Evolutionary conservation across 352 stramenopile genomes (phyloP), one percentile per base, ranked within the genome.

Genomic region (Pythium biforme): DNA sequence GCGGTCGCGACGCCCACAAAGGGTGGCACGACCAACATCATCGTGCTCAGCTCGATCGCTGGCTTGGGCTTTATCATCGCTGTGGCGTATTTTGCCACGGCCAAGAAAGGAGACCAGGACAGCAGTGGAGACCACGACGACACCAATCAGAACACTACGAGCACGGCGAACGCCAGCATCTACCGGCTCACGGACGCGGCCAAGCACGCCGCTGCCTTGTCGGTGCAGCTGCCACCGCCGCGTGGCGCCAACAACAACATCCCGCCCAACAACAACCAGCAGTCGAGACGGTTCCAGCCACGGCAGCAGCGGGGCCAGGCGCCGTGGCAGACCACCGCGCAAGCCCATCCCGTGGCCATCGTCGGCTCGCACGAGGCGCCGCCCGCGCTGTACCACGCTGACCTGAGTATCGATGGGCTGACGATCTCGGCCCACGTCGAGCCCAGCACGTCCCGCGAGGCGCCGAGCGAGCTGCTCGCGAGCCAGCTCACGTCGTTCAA

Each of bases 151-250:
- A 6, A 29, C 17, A 31, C n/a, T 25, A 48, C 12, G 4, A 51
- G 39, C 19, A 25, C 54, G 9, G 46, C 20, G 26, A 34, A 56
- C 15, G n/a, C 25, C 10, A 22, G n/a, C 22, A 45, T 65, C 12
- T 65, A 65, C 29, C 58, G 58, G n/a, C 58, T 65, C 25, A 58
- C 58, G 11, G 58, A 65, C 49, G 41, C 25, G 8, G 39, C 26
- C 26, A 54, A 59, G 40, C 19, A 45, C 33, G 27, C 23, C 19
- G 37, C 15, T 12, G 37, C 14, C 37, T 15, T 37, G 8, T 11
- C 14, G 14, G 31, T 8, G 31, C 31, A 22, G 19, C 19, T 12
- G 40, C 40, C 40, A 12, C 4, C 19, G 6, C 40, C 25, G 40
- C 40, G 40, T n/a, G 10, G 27, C 23, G 55, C 37, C 52, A 27